Base-by-base conservation (phyloP, 495 filamentous ascomycete genomes). In the Aspergillus panamensis region DNA sequence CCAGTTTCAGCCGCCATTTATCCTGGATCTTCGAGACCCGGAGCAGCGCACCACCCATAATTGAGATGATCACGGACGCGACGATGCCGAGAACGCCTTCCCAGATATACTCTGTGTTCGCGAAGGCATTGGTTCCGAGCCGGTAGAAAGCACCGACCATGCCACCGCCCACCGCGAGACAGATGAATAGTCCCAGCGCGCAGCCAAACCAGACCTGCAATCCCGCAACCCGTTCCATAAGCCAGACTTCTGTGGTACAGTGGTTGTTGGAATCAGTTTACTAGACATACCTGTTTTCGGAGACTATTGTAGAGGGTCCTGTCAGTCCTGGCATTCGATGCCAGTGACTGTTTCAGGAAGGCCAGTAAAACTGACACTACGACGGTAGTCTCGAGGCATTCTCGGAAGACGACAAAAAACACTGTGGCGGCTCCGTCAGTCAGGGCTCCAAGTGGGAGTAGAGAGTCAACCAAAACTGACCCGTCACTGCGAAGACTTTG, bases 351-450 rank as follows among this genome's bases (percentile, higher is more conserved):
- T 64, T 90, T 92, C 48, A 94, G 74, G 65, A 90, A 94, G 25
- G 89, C 84, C 49, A 96, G 77, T 4, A 96, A 76, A 19, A 93
- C 84, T 1, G 90, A 93, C 44, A 93, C 84, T 57, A 96, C 87
- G 62, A 94, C 87, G 57, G 78, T 84, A 0, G 85, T 87, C 69
- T 96, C 90, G 25, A 96, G 73, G 32, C 84, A 85, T 77, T 96
- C 90, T 67, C 90, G 87, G 64, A 94, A 92, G 64, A 84, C 82
- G 67, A 96, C 86, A 73, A 94, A 92, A 73, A 93, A 96, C 49
- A 94, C 78, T 78, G 40, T 43, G 40, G 33, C 8, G 33, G 33
- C 12, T 35, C 8, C 8, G 33, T 35, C 8, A 35, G 13, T 13
- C 8, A 35, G 33, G 33, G 33, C 33, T 1, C 33, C 8, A 35